These are phyloP conservation scores for Metarhizium brunneum DNA, from an alignment of 2,329 filamentous ascomycete genomes.

Conservation along the genomic window DNA sequence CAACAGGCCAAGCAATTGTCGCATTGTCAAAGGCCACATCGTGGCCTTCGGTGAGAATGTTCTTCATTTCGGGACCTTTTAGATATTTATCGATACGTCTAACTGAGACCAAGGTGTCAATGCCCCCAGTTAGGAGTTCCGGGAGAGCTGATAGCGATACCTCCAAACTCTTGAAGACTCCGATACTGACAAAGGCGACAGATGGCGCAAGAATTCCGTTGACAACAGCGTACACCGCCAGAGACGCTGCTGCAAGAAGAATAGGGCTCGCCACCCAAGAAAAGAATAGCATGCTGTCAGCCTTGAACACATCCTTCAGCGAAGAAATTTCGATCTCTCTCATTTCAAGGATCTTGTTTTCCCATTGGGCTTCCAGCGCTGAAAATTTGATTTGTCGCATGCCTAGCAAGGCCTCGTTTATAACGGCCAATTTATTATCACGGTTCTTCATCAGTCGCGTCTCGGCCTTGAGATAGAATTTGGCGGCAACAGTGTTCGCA, in stretches of 20 bases:
- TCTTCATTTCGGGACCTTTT: slow-evolving; percentile 52
- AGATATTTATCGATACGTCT: slow-evolving; percentile 66
- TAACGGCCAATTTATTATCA: slow-evolving; percentile 64
- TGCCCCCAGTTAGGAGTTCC: slow-evolving; percentile 58
- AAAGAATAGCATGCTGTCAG: slow-evolving; percentile 52
- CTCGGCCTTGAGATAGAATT: slow-evolving; percentile 54
- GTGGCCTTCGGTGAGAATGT: slow-evolving; percentile 43
- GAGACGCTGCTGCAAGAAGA: slow-evolving; percentile 59
- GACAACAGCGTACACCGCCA: slow-evolving; percentile 58
- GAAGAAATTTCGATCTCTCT: slow-evolving; percentile 57
- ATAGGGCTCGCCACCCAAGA: slow-evolving; percentile 70
- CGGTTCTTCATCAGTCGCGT: slow-evolving; percentile 65
- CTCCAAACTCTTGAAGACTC: slow-evolving; percentile 66
- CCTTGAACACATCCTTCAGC: slow-evolving; percentile 57
- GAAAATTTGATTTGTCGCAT: slow-evolving; percentile 83
- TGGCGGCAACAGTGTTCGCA: slow-evolving; percentile 58
- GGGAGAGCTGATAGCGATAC: slow-evolving; percentile 61
- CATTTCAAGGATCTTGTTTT: slow-evolving; percentile 53
- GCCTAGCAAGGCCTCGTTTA: slow-evolving; percentile 68
- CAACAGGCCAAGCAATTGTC: slow-evolving; percentile 65
- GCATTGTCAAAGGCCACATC: slow-evolving; percentile 58
- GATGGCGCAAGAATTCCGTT: slow-evolving; percentile 58
- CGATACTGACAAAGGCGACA: slow-evolving; percentile 70
- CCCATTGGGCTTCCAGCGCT: slow-evolving; percentile 66
- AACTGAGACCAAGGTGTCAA: slow-evolving; percentile 67